Percentiles rank a stretch among this genome's conserved stretches.
Conservation (phyloP, 2,329 filamentous ascomycete species). For the Exserohilum turcica region DNA sequence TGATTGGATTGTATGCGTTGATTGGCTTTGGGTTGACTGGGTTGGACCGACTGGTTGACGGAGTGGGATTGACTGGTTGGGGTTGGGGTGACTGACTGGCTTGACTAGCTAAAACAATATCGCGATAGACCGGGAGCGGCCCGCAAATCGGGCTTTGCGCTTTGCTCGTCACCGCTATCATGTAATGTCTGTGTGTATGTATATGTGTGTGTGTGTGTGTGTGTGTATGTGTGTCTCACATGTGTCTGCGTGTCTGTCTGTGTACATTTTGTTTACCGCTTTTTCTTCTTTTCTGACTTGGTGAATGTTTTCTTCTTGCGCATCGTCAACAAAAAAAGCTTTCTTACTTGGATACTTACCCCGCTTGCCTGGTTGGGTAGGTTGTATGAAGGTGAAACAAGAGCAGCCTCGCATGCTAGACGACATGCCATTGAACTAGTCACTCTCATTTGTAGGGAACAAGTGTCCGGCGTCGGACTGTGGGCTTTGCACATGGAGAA, state of each 20-base stretch:
- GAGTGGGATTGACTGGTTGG: neutral
- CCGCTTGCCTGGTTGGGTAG: neutral
- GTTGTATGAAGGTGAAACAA: neutral
- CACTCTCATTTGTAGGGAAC: neutral
- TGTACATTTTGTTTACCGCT: conserved; percentile 3
- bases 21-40: neutral
- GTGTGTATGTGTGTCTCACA: neutral
- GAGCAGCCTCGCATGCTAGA: neutral
- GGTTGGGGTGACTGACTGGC: neutral
- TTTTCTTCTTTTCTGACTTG: neutral
- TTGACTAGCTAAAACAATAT: neutral
- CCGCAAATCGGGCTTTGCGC: conserved; percentile 20
- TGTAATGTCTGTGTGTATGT: neutral
- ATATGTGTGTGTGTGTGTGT: neutral
- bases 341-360: neutral
- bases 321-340: neutral
- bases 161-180: neutral
- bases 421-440: neutral
- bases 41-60: neutral
- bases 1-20: too few species aligned
- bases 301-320: neutral
- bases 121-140: conserved; percentile 25
- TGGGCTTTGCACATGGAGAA: neutral
- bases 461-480: neutral
- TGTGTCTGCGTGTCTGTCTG: neutral